Conservation (phyloP, 257 asterid species). For the Mentha longifolia region DNA sequence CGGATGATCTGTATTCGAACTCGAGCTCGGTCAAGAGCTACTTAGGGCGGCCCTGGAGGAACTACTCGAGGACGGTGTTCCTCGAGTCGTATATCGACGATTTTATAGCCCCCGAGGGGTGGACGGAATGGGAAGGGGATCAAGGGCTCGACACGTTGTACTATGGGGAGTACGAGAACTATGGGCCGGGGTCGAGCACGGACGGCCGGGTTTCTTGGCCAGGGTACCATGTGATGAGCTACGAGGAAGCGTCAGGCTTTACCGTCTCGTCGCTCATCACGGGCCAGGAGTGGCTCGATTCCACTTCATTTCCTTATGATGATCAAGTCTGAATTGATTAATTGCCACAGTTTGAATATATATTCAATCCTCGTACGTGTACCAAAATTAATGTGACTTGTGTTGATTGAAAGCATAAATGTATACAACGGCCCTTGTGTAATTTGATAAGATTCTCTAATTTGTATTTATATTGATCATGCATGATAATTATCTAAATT, state of each 20-base stretch:
- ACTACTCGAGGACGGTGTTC: slow-evolving; percentile 65
- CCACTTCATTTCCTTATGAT: slow-evolving; percentile 86
- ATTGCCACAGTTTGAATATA: neutral
- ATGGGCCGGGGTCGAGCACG: slow-evolving; percentile 70
- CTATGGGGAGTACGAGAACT: slow-evolving; percentile 77
- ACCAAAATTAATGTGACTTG: no score
- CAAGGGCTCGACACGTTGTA: slow-evolving; percentile 64
- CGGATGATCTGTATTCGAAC: no score
- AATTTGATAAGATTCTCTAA: no score
- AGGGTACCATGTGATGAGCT: slow-evolving; percentile 70
- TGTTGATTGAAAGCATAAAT: no score
- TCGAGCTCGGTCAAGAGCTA: slow-evolving; percentile 55
- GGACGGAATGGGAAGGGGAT: slow-evolving; percentile 70
- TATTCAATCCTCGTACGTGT: no score
- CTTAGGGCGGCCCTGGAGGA: slow-evolving; percentile 85
- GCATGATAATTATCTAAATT: no score
- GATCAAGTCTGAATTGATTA: slow-evolving; percentile 60
- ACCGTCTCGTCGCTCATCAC: slow-evolving; percentile 70
- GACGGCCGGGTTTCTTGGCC: slow-evolving; percentile 65
- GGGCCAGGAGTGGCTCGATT: slow-evolving; percentile 83
- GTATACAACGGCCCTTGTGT: no score
- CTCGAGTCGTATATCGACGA: slow-evolving; percentile 69
- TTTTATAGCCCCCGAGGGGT: slow-evolving; percentile 59
- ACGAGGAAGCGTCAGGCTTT: slow-evolving; percentile 61
- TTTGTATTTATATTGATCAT: no score